These are phyloP conservation scores for Clonostachys byssicola DNA, from an alignment of 2,329 filamentous ascomycete genomes.

Conservation along the genomic window DNA sequence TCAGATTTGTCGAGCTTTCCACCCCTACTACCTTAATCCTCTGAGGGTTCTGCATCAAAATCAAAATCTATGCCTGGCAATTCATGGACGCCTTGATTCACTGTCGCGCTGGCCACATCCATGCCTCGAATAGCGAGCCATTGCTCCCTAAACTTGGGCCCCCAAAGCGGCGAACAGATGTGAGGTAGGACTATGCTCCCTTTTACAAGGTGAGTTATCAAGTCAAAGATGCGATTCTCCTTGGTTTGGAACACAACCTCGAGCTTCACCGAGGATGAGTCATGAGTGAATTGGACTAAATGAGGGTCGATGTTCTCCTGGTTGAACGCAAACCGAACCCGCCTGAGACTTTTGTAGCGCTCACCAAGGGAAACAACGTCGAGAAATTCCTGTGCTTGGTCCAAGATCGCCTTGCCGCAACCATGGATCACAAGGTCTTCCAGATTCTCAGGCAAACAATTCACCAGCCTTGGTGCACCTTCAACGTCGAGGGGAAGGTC, in stretches of 20 bases:
- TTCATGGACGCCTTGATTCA: too few relatives aligned
- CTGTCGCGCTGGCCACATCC: too few relatives aligned
- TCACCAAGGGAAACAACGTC: neutral
- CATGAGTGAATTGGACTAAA: neutral
- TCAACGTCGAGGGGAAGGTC: neutral
- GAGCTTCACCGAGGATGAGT: neutral
- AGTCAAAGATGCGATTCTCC: neutral
- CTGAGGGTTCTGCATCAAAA: too few relatives aligned
- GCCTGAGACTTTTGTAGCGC: neutral
- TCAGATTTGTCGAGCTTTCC: too few relatives aligned
- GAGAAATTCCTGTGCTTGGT: constrained; percentile 4
- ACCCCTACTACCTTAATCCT: too few relatives aligned
- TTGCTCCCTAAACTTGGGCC: too few relatives aligned
- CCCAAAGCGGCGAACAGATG: too few relatives aligned
- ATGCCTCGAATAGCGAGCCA: too few relatives aligned
- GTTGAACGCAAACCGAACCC: neutral
- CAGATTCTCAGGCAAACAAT: constrained; percentile 4
- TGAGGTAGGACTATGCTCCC: too few relatives aligned
- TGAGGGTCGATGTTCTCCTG: neutral
- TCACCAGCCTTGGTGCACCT: neutral
- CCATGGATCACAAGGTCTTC: constrained; percentile 5
- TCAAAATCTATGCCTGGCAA: too few relatives aligned
- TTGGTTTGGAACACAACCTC: neutral
- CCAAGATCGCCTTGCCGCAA: constrained; percentile 2
- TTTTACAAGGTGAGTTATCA: too few relatives aligned